These are phyloP conservation scores for Malus hybrid DNA, from an alignment of 331 rosid genomes.

Conservation along the genomic window DNA sequence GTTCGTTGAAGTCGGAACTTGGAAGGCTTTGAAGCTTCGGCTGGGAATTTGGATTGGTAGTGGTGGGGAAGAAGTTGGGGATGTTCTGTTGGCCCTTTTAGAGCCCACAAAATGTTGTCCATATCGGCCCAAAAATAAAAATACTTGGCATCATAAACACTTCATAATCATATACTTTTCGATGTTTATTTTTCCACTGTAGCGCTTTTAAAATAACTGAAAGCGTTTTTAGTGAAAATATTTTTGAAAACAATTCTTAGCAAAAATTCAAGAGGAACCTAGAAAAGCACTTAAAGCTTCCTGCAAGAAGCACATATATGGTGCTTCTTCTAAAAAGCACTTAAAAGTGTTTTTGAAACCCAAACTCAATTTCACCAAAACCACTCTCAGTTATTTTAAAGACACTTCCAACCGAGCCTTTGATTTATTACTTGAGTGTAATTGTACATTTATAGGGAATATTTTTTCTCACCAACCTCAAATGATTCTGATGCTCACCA, in stretches of 20 bases:
- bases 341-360: no score
- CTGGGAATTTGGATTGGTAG: background rate
- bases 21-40: background rate
- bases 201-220: no score
- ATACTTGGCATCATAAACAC: background rate
- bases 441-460: no score
- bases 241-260: no score
- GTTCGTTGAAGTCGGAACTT: background rate
- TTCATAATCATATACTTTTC: background rate
- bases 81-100: background rate
- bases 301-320: no score
- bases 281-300: no score
- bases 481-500: no score
- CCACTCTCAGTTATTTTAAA: rapidly evolving
- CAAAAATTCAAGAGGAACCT: no score
- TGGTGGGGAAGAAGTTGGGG: background rate
- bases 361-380: no score
- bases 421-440: no score
- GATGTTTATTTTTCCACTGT: rapidly evolving
- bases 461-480: no score
- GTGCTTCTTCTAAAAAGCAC: no score
- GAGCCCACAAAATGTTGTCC: background rate
- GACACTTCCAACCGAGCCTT: rapidly evolving
- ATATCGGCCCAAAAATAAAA: background rate
- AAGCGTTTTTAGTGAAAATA: rapidly evolving